Conservation (phyloP, 1,284 basidiomycete species). For the Waitea zeae region DNA sequence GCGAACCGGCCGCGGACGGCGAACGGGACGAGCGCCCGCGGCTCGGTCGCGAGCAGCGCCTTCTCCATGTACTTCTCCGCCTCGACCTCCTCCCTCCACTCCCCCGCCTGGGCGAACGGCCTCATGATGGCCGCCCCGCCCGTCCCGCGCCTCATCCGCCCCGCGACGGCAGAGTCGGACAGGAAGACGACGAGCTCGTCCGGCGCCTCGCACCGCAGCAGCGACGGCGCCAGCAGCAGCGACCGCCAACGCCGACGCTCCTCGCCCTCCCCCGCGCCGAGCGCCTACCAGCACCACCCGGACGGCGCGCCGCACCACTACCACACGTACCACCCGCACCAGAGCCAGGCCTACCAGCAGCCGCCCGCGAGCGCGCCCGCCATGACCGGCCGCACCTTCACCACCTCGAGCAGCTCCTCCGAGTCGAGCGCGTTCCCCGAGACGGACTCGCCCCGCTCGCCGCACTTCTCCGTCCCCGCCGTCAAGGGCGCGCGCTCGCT, state of each 20-base stretch:
- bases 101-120: conserved; percentile 20
- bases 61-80: conserved; percentile 37
- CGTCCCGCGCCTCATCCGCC: conserved; percentile 11
- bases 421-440: no score
- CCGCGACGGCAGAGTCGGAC: conserved; percentile 5
- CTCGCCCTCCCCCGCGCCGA: neutral
- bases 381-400: no score
- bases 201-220: conserved; percentile 5
- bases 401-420: no score
- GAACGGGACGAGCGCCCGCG: conserved; percentile 8
- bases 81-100: conserved; percentile 19
- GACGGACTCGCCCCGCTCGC: no score
- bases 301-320: no score
- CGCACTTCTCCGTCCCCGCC: no score
- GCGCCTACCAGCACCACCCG: neutral
- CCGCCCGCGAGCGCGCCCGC: no score
- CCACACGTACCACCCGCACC: no score
- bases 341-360: no score
- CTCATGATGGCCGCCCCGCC: conserved; percentile 11
- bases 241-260: conserved; percentile 8
- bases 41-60: conserved; percentile 21
- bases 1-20: no score
- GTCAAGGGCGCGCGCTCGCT: no score
- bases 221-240: conserved; percentile 18
- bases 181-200: conserved; percentile 6